These are phyloP conservation scores for Solanum commersonii DNA, from an alignment of 257 asterid species.

Conservation along the genomic window DNA sequence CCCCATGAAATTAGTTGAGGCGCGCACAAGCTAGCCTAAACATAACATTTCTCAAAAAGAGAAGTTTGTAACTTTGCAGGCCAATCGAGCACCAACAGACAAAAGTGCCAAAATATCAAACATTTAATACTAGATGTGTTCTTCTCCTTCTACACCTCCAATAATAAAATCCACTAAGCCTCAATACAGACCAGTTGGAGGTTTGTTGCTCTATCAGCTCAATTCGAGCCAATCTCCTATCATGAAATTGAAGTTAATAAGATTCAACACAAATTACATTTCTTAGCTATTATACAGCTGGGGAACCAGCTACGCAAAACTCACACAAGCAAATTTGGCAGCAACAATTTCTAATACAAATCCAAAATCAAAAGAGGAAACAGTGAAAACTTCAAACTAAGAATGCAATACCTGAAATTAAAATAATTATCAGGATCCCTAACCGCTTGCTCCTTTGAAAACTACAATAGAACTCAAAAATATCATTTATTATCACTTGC, in stretches of 20 bases:
- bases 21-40: not conserved
- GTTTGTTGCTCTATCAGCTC: not conserved
- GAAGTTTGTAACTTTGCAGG: not conserved
- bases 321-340: not conserved
- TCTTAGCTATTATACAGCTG: not conserved
- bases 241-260: not conserved
- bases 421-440: slow-evolving; percentile 94
- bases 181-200: not conserved
- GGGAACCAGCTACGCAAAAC: not conserved
- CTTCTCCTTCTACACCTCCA: not conserved
- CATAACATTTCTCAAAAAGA: not conserved
- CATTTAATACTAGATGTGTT: not conserved
- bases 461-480: slow-evolving; percentile 30
- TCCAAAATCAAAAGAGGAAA: not conserved
- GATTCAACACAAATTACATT: not conserved
- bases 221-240: not conserved
- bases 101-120: not conserved
- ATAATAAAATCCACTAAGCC: not conserved
- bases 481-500: not conserved
- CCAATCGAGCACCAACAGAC: not conserved
- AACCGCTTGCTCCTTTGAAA: slow-evolving; percentile 87
- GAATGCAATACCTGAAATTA: slow-evolving; percentile 62
- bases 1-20: not conserved
- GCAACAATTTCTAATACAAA: not conserved
- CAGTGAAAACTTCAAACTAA: not conserved